Conservation (phyloP, 108 stramenopile genomes). For the Nitzschia sp. region DNA sequence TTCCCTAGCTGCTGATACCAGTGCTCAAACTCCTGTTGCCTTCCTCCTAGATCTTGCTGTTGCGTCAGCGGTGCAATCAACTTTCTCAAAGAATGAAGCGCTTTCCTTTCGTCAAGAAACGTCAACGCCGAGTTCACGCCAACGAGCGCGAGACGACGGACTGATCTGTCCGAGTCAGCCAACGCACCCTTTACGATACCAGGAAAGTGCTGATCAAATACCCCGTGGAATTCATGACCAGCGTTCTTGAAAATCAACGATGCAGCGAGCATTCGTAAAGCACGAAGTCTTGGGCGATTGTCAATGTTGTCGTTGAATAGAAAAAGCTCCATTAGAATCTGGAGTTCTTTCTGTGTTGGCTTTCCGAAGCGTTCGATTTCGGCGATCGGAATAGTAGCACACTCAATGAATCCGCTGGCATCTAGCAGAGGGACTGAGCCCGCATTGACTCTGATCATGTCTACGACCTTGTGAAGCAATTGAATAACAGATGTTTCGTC, state of each 20-base stretch:
- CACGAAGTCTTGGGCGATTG: conserved; percentile 27
- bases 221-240: conserved; percentile 34
- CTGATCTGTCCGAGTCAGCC: conserved; percentile 11
- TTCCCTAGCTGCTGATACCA: conserved; percentile 21
- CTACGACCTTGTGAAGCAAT: conserved; percentile 24
- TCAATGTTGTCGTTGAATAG: conserved; percentile 26
- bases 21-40: conserved; percentile 1
- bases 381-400: conserved; percentile 3
- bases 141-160: conserved; percentile 30
- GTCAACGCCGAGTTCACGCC: conserved; percentile 16
- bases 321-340: conserved; percentile 17
- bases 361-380: conserved; percentile 1
- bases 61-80: conserved; percentile 12
- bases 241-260: conserved; percentile 42
- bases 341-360: conserved; percentile 9
- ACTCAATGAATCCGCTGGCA: conserved; percentile 7
- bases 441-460: conserved; percentile 19
- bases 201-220: conserved; percentile 27
- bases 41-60: background rate
- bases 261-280: conserved; percentile 36
- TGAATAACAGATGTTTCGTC: background rate
- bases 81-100: conserved; percentile 15
- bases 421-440: conserved; percentile 12
- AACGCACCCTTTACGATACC: conserved; percentile 30
- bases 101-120: conserved; percentile 22